Conservation (phyloP, 176 grass and related monocot species). For the Carex kokanica region DNA sequence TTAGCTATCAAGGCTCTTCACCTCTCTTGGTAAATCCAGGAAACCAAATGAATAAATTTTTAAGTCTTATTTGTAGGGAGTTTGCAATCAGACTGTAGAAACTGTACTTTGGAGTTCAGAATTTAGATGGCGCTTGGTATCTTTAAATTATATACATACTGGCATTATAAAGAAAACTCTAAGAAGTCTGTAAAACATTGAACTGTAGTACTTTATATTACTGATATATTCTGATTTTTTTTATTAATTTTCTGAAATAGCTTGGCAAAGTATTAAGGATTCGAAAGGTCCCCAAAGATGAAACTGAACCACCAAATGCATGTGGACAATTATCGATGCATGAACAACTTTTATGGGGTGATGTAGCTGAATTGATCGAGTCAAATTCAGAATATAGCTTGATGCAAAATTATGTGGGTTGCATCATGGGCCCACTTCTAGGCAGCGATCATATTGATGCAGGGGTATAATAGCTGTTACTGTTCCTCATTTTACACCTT, state of each 20-base stretch:
- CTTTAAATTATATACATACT: too few species aligned
- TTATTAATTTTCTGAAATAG: conserved; percentile 34
- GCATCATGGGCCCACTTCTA: conserved; percentile 69
- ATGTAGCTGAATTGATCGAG: conserved; percentile 49
- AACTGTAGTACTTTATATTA: not conserved
- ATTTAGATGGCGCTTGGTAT: too few species aligned
- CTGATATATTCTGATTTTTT: not conserved
- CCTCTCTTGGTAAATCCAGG: too few species aligned
- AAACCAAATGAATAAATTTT: too few species aligned
- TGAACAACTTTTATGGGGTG: conserved; percentile 66
- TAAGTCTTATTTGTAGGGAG: too few species aligned
- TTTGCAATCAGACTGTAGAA: too few species aligned
- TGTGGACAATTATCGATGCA: conserved; percentile 54
- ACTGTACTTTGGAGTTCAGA: too few species aligned
- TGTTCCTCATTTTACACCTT: not conserved
- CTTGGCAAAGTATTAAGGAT: conserved; percentile 78
- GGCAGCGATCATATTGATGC: conserved; percentile 56
- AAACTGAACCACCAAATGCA: conserved; percentile 29
- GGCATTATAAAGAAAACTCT: too few species aligned
- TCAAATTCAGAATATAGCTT: conserved; percentile 56
- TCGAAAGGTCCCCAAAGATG: conserved; percentile 54
- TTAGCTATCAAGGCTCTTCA: too few species aligned
- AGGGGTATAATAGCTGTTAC: conserved; percentile 42
- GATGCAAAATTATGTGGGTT: conserved; percentile 49
- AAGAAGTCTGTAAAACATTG: not conserved